Evolutionary conservation across 805 yeast species (phyloP).

Genomic region (Nakazawaea wickerhamii): DNA sequence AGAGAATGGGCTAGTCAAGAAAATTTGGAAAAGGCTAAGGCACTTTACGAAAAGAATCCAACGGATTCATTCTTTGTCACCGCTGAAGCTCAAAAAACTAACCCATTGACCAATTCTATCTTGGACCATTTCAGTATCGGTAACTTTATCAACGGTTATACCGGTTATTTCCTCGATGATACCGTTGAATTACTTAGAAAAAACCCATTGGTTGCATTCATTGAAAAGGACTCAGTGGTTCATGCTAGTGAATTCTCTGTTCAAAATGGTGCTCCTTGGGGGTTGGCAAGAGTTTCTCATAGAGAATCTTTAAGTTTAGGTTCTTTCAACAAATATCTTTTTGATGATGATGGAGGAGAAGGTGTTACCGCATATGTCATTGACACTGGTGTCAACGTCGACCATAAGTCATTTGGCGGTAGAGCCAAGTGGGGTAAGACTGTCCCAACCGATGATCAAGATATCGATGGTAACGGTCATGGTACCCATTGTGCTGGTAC

Average conservation of each 20-base stretch:
- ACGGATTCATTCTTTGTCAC: conserved; percentile 34
- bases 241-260: conserved; percentile 55
- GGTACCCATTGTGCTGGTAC: conserved; percentile 99
- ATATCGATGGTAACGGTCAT: conserved; percentile 84
- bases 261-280: conserved; percentile 92
- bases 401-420: conserved; percentile 74
- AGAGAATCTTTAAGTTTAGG: conserved; percentile 64
- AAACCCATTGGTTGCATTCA: conserved; percentile 48
- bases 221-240: conserved; percentile 74
- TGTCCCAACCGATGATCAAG: conserved; percentile 64
- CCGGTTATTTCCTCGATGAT: conserved; percentile 76
- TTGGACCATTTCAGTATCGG: conserved; percentile 51
- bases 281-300: conserved; percentile 85
- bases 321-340: conserved; percentile 67
- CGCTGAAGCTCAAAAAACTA: conserved; percentile 18
- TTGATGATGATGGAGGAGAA: conserved; percentile 68
- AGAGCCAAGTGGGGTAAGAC: conserved; percentile 87
- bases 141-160: conserved; percentile 63
- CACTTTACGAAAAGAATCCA: conserved; percentile 28
- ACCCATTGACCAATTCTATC: conserved; percentile 45
- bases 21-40: conserved; percentile 40
- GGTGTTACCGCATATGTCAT: conserved; percentile 85
- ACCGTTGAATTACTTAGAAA: conserved; percentile 64
- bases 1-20: conserved; percentile 55
- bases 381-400: conserved; percentile 80